A percentile compares a stretch with the other conserved stretches of the same genome.
These are phyloP conservation scores for Trichomonascaceae sp. DNA, from an alignment of 1,139 yeast species.

Conservation along the genomic window DNA sequence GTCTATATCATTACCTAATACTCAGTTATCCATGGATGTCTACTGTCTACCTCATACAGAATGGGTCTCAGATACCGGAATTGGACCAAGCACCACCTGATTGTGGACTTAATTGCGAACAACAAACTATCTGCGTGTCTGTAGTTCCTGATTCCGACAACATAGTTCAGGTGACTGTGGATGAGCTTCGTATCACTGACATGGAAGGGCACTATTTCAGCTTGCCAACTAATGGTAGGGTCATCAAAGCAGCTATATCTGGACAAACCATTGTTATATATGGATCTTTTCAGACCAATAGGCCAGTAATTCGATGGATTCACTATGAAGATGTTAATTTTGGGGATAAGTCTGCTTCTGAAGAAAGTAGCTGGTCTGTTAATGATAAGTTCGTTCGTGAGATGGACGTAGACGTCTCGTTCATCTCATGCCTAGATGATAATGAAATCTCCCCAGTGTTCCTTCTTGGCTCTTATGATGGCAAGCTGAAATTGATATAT, in stretches of 20 bases:
- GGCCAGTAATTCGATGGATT: neutral
- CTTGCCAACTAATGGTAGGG: neutral
- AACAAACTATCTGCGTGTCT: slow-evolving; percentile 4
- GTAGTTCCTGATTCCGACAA: slow-evolving; percentile 1
- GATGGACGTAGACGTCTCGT: neutral
- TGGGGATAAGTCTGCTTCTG: neutral
- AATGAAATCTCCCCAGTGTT: neutral
- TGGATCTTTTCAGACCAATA: neutral
- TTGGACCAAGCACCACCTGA: slow-evolving; percentile 8
- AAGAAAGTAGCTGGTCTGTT: neutral
- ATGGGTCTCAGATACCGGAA: slow-evolving; percentile 3
- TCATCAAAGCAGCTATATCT: slow-evolving; percentile 1
- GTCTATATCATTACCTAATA: slow-evolving; percentile 3
- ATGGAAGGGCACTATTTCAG: slow-evolving; percentile 3
- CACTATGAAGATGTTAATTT: neutral
- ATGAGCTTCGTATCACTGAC: slow-evolving; percentile 7
- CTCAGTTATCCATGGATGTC: slow-evolving; percentile 11
- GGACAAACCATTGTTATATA: neutral
- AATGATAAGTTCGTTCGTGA: neutral
- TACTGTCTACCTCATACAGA: slow-evolving; percentile 5
- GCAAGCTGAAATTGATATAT: neutral
- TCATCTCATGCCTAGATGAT: neutral
- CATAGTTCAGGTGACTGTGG: slow-evolving; percentile 7
- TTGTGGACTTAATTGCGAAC: slow-evolving; percentile 5
- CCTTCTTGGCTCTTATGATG: slow-evolving; percentile 2